These are phyloP conservation scores for Aspergillus alliaceus DNA, from an alignment of 2,329 filamentous ascomycete species.

Conservation along the genomic window DNA sequence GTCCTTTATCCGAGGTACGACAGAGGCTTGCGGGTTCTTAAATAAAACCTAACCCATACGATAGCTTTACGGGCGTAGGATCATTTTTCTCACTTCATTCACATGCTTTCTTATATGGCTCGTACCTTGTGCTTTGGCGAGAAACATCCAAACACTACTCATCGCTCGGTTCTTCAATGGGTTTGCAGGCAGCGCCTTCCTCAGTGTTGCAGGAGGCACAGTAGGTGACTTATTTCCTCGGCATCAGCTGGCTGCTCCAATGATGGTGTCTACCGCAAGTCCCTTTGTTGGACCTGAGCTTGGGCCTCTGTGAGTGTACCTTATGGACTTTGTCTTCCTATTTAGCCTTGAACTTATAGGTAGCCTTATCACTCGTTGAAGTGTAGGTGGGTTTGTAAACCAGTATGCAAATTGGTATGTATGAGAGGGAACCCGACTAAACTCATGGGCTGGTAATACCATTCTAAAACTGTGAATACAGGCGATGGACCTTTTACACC, in stretches of 20 bases:
- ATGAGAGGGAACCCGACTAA: neutral
- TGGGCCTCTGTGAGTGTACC: constrained; percentile 48
- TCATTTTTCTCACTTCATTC: constrained; percentile 77
- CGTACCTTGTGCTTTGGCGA: constrained; percentile 75
- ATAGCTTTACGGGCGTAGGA: constrained; percentile 76
- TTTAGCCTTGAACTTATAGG: neutral
- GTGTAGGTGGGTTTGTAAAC: constrained; percentile 76
- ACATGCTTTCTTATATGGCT: constrained; percentile 75
- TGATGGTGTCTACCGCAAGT: constrained; percentile 68
- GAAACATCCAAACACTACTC: constrained; percentile 76
- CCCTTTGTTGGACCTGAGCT: constrained; percentile 58
- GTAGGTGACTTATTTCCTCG: neutral
- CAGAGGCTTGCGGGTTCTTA: neutral
- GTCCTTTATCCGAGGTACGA: constrained; percentile 60
- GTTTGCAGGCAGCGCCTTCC: constrained; percentile 51
- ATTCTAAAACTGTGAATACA: constrained; percentile 10
- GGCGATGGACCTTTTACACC: constrained; percentile 81
- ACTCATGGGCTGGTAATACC: neutral
- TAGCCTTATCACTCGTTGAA: constrained; percentile 7
- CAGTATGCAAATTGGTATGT: constrained; percentile 63
- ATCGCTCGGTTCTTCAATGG: constrained; percentile 70
- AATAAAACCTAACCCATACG: neutral
- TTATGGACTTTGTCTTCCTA: neutral
- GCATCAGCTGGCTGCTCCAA: neutral
- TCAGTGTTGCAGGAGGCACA: constrained; percentile 51